Percentiles rank a stretch among this genome's conserved stretches.
phyloP scores from a whole-genome alignment of 2,329 filamentous ascomycete genomes.

The Curvularia verruculosa region DNA sequence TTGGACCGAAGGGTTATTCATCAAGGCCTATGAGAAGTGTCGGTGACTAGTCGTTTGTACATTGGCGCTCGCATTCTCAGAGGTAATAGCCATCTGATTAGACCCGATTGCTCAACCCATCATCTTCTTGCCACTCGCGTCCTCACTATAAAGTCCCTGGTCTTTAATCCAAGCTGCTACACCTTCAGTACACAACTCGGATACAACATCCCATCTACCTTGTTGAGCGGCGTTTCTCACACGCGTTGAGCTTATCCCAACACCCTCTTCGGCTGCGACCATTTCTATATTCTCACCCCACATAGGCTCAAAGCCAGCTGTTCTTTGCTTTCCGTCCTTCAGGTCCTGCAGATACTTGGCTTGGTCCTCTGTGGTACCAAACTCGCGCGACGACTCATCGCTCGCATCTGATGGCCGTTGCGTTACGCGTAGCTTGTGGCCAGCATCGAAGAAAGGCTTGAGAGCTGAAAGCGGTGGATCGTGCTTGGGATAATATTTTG shows the following conservation, averaged over 20 bases:
- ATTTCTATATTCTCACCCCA: slow-evolving; percentile 69
- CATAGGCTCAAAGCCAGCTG: slow-evolving; percentile 59
- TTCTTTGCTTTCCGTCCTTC: slow-evolving; percentile 54
- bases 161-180: slow-evolving; percentile 65
- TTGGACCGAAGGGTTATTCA: neutral
- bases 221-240: slow-evolving; percentile 64
- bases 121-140: slow-evolving; percentile 46
- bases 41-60: neutral
- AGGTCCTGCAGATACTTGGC: slow-evolving; percentile 60
- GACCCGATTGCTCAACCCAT: slow-evolving; percentile 32
- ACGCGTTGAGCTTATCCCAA: slow-evolving; percentile 63
- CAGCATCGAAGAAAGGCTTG: slow-evolving; percentile 65
- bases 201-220: slow-evolving; percentile 57
- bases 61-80: neutral
- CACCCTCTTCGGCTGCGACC: slow-evolving; percentile 58
- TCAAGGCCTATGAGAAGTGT: neutral
- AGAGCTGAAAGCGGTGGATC: slow-evolving; percentile 60
- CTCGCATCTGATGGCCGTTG: slow-evolving; percentile 58
- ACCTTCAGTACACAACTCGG: slow-evolving; percentile 61
- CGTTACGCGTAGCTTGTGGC: slow-evolving; percentile 67
- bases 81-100: neutral
- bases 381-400: slow-evolving; percentile 57
- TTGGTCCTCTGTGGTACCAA: slow-evolving; percentile 64
- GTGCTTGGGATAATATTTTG: slow-evolving; percentile 69
- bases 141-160: slow-evolving; percentile 61